Evolutionary conservation across 1,284 basidiomycete species (phyloP).

Genomic region (Puccinia coronata): DNA sequence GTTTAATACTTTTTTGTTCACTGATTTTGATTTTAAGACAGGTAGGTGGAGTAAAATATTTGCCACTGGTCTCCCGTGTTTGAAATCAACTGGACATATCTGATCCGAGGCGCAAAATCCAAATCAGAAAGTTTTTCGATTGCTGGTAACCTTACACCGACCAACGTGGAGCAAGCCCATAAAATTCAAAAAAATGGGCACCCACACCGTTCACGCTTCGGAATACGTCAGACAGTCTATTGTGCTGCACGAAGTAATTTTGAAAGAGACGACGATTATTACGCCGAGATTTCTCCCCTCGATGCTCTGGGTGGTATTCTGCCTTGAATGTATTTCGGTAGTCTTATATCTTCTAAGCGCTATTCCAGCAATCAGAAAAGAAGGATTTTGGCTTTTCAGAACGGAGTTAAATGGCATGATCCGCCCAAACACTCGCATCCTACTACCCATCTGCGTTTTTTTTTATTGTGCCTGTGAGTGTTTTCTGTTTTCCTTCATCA

Average conservation of each 20-base stretch:
- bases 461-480: not conserved
- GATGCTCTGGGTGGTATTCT: not conserved
- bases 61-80: not conserved
- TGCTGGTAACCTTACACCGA: not conserved
- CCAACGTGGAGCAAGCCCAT: not conserved
- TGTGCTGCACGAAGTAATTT: not conserved
- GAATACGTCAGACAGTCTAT: not conserved
- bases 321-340: not conserved
- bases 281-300: not conserved
- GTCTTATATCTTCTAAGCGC: not conserved
- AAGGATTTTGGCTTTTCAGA: not conserved
- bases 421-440: not conserved
- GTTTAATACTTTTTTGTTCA: not conserved
- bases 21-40: not conserved
- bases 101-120: not conserved
- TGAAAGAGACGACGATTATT: not conserved
- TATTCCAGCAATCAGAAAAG: not conserved
- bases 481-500: not conserved
- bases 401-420: not conserved
- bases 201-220: not conserved
- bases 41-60: not conserved
- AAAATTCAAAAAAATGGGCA: not conserved
- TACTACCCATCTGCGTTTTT: conserved; percentile 3
- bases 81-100: not conserved
- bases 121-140: not conserved